Evolutionary conservation across 495 filamentous ascomycete genomes (phyloP).

Genomic region (Glarea lozoyensis): DNA sequence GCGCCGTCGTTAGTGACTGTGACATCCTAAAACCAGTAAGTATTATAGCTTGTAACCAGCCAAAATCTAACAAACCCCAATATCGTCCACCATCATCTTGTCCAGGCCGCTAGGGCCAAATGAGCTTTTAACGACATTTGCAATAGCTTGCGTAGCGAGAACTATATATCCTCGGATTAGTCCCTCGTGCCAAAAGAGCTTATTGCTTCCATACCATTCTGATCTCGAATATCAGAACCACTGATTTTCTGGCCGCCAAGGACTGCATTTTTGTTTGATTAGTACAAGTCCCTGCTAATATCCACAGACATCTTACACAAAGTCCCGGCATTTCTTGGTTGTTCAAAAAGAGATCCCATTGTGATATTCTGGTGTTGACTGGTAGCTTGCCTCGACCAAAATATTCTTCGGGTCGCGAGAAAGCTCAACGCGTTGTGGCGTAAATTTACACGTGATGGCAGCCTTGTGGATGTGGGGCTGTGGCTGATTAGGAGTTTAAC

Average conservation of each 20-base stretch:
- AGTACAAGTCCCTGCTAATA: too few species aligned
- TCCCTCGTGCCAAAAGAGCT: neutral
- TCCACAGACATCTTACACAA: conserved; percentile 48
- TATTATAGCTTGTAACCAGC: conserved; percentile 9
- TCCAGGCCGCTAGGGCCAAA: conserved; percentile 95
- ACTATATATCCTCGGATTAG: conserved; percentile 46
- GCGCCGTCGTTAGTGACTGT: conserved; percentile 99
- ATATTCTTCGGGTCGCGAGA: conserved; percentile 6
- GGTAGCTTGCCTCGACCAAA: conserved; percentile 2
- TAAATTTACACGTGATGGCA: too few species aligned
- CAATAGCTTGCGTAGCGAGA: conserved; percentile 89
- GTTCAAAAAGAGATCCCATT: conserved; percentile 88
- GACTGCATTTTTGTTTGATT: conserved; percentile 45
- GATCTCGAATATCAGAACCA: conserved; percentile 89
- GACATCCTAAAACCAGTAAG: conserved; percentile 62
- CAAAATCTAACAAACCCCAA: conserved; percentile 56
- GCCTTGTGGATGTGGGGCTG: too few species aligned
- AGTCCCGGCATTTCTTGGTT: conserved; percentile 76
- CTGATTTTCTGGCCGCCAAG: conserved; percentile 92
- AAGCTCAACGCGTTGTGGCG: too few species aligned
- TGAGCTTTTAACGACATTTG: conserved; percentile 97
- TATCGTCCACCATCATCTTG: conserved; percentile 99
- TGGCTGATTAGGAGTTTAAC: too few species aligned
- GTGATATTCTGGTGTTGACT: conserved; percentile 19
- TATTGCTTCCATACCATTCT: conserved; percentile 60